These are phyloP conservation scores for Malus hybrid DNA, from an alignment of 331 rosid genomes.

Conservation along the genomic window DNA sequence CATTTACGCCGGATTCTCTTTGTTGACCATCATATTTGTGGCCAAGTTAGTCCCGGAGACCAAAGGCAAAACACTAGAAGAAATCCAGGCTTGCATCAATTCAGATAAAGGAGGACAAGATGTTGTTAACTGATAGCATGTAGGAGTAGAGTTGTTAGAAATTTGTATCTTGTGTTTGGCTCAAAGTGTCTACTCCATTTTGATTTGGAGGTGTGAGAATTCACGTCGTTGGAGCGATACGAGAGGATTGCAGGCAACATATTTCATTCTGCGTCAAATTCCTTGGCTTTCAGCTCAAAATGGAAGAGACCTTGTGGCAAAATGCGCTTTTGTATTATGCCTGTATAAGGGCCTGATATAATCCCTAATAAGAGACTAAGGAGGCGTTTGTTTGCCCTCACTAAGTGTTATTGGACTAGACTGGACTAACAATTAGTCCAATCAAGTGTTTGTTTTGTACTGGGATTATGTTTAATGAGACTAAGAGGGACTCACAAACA, in stretches of 20 bases:
- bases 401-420: too few relatives aligned
- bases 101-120: constrained; percentile 14
- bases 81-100: constrained; percentile 56
- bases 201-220: neutral
- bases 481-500: too few relatives aligned
- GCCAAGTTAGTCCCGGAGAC: constrained; percentile 74
- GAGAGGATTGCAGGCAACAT: neutral
- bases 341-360: too few relatives aligned
- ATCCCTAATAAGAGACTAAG: too few relatives aligned
- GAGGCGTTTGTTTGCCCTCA: too few relatives aligned
- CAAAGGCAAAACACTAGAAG: constrained; percentile 86
- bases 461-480: too few relatives aligned
- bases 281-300: neutral
- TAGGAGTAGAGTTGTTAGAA: neutral
- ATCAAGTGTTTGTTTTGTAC: too few relatives aligned
- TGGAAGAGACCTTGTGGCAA: neutral
- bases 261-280: neutral
- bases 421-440: too few relatives aligned
- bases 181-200: neutral
- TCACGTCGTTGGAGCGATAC: neutral
- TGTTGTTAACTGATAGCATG: neutral
- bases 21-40: constrained; percentile 51
- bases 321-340: neutral
- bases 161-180: neutral
- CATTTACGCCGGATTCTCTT: constrained; percentile 51